A percentile compares a stretch with the other conserved stretches of the same genome.
These are phyloP conservation scores for Powellomyces hirtus DNA, from an alignment of 192 early-diverging fungal genomes.

Conservation along the genomic window DNA sequence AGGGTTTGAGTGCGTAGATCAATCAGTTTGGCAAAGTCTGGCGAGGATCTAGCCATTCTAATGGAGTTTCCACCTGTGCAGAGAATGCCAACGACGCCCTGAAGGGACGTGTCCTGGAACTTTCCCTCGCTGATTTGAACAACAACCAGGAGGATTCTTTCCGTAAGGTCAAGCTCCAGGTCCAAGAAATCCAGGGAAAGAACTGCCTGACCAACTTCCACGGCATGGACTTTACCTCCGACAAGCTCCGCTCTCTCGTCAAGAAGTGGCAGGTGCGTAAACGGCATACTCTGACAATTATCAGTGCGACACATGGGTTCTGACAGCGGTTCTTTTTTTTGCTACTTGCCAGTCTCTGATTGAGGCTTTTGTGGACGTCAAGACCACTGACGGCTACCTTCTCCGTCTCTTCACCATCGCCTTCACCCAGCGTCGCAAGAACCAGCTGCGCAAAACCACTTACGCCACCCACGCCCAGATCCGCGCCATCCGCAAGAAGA, in stretches of 20 bases:
- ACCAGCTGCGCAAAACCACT: conserved; percentile 97
- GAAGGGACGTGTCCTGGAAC: conserved; percentile 95
- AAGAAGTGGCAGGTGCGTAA: conserved; percentile 97
- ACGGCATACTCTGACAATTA: too few relatives aligned
- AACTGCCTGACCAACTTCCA: conserved; percentile 99
- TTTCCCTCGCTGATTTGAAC: conserved; percentile 95
- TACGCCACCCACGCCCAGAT: conserved; percentile 97
- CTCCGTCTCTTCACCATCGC: conserved; percentile 96
- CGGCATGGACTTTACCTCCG: conserved; percentile 99
- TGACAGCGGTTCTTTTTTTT: too few relatives aligned
- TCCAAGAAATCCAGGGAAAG: conserved; percentile 97
- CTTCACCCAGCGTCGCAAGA: conserved; percentile 90
- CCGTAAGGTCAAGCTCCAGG: conserved; percentile 97
- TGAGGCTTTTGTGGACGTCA: conserved; percentile 97
- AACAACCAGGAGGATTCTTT: conserved; percentile 84
- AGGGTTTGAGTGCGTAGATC: conserved; percentile 88
- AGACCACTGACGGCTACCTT: conserved; percentile 99
- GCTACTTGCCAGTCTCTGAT: conserved; percentile 82
- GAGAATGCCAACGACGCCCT: conserved; percentile 93
- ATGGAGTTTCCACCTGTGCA: conserved; percentile 28
- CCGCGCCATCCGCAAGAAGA: conserved; percentile 99
- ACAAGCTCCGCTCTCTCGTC: conserved; percentile 99
- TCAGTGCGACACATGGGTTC: too few relatives aligned
- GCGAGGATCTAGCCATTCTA: too few relatives aligned
- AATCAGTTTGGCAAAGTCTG: too few relatives aligned